Conservation (phyloP, 1,139 yeast genomes). For the Suhomyces guaymorum region DNA sequence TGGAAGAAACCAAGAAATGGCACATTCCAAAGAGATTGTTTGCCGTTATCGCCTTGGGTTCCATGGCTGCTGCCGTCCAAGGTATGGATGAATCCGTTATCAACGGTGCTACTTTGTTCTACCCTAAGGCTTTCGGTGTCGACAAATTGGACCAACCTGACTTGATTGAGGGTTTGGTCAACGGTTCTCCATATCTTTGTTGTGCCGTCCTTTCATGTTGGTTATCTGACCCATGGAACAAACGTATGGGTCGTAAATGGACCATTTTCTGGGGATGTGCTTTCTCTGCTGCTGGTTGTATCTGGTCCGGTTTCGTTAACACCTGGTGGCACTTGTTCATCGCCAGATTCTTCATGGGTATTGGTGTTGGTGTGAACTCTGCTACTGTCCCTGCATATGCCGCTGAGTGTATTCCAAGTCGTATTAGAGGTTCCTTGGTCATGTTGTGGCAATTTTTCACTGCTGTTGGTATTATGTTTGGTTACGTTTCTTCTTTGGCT, state of each 20-base stretch:
- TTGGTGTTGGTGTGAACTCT: conserved; percentile 79
- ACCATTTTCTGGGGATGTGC: conserved; percentile 69
- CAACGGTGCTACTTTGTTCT: conserved; percentile 79
- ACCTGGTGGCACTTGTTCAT: conserved; percentile 76
- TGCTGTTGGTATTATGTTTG: conserved; percentile 83
- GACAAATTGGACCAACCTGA: conserved; percentile 49
- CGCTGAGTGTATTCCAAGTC: conserved; percentile 78
- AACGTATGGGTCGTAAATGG: conserved; percentile 67
- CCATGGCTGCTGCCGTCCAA: conserved; percentile 89
- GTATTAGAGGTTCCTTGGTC: conserved; percentile 75
- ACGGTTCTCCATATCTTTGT: conserved; percentile 80
- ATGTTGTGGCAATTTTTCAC: conserved; percentile 92
- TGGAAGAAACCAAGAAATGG: conserved; percentile 65
- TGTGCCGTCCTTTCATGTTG: conserved; percentile 73
- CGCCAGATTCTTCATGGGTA: conserved; percentile 70
- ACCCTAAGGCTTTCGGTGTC: conserved; percentile 51
- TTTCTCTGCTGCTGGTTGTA: conserved; percentile 65
- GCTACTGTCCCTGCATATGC: conserved; percentile 82
- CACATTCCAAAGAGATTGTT: conserved; percentile 59
- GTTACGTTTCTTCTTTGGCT: conserved; percentile 70
- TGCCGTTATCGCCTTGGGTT: conserved; percentile 68
- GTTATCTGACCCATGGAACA: conserved; percentile 68
- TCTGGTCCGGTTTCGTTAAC: conserved; percentile 76
- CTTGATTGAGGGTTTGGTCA: conserved; percentile 73
- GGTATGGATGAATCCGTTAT: conserved; percentile 92